Base-by-base conservation (phyloP, 2,329 filamentous ascomycete genomes). In the Samsoniella hepiali region DNA sequence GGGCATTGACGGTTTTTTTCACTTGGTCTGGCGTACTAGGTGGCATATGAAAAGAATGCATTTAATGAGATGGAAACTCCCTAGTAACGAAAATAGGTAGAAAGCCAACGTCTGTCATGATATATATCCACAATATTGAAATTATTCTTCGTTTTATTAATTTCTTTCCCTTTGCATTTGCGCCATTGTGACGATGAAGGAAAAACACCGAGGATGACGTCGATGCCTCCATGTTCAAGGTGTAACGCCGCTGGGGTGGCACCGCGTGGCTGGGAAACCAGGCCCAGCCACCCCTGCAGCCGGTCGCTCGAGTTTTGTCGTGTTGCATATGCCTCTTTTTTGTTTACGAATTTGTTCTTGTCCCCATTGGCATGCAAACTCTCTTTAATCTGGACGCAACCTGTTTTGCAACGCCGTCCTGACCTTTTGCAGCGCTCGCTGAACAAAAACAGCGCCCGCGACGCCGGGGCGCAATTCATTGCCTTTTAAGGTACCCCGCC, bases 21-120 rank as follows among this genome's bases (percentile, higher is more conserved):
- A 51, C 57, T 58, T 58, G 56, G 56, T 58, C 56, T 58, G 56
- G 56, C 56, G 56, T 58, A 36, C 57, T 50, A 53, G 58, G 58
- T 53, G 36, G 58, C 47, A 53, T 44, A 53, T 51, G 58, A 61
- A 61, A 61, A 53, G 45, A 61, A 51, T 58, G 56, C 44, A 59
- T 47, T 49, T 61, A 53, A 61, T 61, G 47, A 61, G 45, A 61
- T 50, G 57, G 45, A 61, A 53, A 53, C 58, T 53, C 58, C 58
- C 49, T 61, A 61, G 47, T 61, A 44, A 61, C 49, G 47, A 61
- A 53, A 61, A 61, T 61, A 54, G 58, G 58, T 61, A 53, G 45
- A 44, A 61, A 53, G 27, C 45, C 49, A 61, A 61, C 49, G 58
- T 61, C 58, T 53, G 47, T 54, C 49, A 53, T 38, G 58, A 61